Conservation (phyloP, 176 grass and related monocot genomes). For the Musa troglodytarum region DNA sequence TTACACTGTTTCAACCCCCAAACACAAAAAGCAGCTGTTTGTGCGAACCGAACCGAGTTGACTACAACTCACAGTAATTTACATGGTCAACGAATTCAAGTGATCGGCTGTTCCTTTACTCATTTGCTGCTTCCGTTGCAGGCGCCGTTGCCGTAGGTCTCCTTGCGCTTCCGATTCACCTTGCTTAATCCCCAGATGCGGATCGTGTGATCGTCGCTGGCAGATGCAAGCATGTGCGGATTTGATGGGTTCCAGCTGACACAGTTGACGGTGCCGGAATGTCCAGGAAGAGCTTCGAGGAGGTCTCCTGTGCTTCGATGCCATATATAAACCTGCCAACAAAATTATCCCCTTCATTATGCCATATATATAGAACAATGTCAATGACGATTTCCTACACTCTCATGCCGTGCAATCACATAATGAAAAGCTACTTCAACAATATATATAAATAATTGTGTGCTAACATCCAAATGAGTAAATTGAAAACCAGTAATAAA, state of each 20-base stretch:
- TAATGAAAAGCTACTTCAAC: not conserved
- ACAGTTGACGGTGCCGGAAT: slow-evolving; percentile 75
- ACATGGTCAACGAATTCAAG: not conserved
- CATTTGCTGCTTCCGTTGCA: slow-evolving; percentile 63
- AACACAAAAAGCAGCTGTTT: no score
- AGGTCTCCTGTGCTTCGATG: slow-evolving; percentile 62
- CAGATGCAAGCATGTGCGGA: slow-evolving; percentile 83
- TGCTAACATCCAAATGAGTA: not conserved
- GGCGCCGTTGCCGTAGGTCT: slow-evolving; percentile 44
- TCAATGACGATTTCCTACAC: not conserved
- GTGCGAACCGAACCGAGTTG: no score
- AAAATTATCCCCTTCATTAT: not conserved
- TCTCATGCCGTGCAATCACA: not conserved
- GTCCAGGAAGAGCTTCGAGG: slow-evolving; percentile 56
- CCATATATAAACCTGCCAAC: slow-evolving; percentile 83
- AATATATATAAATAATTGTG: not conserved
- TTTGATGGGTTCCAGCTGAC: slow-evolving; percentile 88
- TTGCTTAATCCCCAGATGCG: slow-evolving; percentile 74
- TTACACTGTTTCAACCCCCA: no score
- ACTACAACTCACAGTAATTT: not conserved
- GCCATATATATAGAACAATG: no score
- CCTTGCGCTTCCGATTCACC: slow-evolving; percentile 45
- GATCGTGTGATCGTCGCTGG: slow-evolving; percentile 68
- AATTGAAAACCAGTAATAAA: not conserved
- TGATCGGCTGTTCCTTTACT: not conserved